Evolutionary conservation across 2,329 filamentous ascomycete species (phyloP).

Genomic region (Pseudogymnoascus sp.): DNA sequence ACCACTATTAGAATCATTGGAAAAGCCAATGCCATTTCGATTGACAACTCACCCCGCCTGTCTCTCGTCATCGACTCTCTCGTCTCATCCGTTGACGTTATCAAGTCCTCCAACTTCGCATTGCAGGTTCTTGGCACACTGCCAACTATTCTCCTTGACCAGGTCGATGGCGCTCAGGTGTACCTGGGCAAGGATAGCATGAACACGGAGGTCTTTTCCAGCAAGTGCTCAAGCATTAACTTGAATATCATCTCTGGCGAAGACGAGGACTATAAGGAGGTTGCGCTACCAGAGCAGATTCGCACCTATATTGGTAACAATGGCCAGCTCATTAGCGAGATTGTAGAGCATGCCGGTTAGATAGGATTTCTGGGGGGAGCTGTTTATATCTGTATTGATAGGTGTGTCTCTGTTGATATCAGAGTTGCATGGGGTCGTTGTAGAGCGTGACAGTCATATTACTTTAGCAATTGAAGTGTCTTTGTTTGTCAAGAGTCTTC

Average conservation of each 20-base stretch:
- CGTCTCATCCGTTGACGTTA: slow-evolving; percentile 84
- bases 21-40: slow-evolving; percentile 93
- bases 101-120: slow-evolving; percentile 91
- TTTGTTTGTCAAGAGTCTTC: slow-evolving; percentile 11
- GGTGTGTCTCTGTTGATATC: neutral
- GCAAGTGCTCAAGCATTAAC: slow-evolving; percentile 81
- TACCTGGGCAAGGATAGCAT: slow-evolving; percentile 78
- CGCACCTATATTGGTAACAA: slow-evolving; percentile 64
- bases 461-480: slow-evolving; percentile 11
- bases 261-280: slow-evolving; percentile 76
- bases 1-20: slow-evolving; percentile 80
- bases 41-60: slow-evolving; percentile 80
- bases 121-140: slow-evolving; percentile 82
- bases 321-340: slow-evolving; percentile 78
- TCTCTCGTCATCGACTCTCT: slow-evolving; percentile 84
- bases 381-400: slow-evolving; percentile 6
- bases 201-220: slow-evolving; percentile 74
- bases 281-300: slow-evolving; percentile 83
- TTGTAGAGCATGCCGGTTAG: slow-evolving; percentile 86
- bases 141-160: slow-evolving; percentile 83
- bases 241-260: slow-evolving; percentile 68
- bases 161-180: slow-evolving; percentile 81
- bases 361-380: neutral
- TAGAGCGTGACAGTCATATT: slow-evolving; percentile 5
- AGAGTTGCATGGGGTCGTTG: slow-evolving; percentile 1